Evolutionary conservation across 2,329 filamentous ascomycete species (phyloP), one percentile per base, ranked within the genome.

Genomic region (Berkeleyomyces basicola): DNA sequence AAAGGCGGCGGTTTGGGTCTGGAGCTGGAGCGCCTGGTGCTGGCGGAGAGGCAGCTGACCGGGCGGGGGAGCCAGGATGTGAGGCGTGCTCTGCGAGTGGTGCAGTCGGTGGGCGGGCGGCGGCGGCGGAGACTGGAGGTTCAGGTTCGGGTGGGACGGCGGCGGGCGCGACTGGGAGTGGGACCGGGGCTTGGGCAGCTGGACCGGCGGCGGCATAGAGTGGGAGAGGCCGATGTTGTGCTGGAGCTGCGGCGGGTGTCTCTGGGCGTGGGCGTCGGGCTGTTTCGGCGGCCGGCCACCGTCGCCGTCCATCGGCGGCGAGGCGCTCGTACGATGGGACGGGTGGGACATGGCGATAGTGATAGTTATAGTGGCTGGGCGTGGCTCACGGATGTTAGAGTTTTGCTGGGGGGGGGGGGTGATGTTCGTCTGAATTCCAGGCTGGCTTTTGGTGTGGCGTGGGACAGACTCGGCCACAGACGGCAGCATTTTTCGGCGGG

Each of bases 61-160:
- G n/a, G 49, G 58, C 33, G 42, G 43, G 11, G 62, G 59, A 31
- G 61, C 62, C 9, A 57, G 47, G n/a, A 64, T 64, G 23, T 51
- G 55, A 44, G 63, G 63, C 7, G 63, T 62, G 36, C 63, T 64
- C 36, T 62, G 60, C 14, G 63, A 64, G 47, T 64, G 63, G 14
- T 64, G 57, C 16, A 64, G 40, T 14, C 31, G 55, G 5, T 49
- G 59, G 14, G 59, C 46, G 14, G 63, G 36, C 51, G 49, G 36
- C 3, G 61, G 43, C 9, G 44, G 61, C 10, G 53, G 42, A 51
- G 31, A 7, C 43, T 47, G 61, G 37, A 37, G 10, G 10, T 44
- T 39, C 23, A 46, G 16, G 10, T 44, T 39, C 23, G 36, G 16
- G 42, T 59, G 31, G 37, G 58, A 59, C 40, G 37, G 51, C 42